Base-by-base conservation (phyloP, 2,329 filamentous ascomycete genomes). In the Ascochyta clinopodiicola region DNA sequence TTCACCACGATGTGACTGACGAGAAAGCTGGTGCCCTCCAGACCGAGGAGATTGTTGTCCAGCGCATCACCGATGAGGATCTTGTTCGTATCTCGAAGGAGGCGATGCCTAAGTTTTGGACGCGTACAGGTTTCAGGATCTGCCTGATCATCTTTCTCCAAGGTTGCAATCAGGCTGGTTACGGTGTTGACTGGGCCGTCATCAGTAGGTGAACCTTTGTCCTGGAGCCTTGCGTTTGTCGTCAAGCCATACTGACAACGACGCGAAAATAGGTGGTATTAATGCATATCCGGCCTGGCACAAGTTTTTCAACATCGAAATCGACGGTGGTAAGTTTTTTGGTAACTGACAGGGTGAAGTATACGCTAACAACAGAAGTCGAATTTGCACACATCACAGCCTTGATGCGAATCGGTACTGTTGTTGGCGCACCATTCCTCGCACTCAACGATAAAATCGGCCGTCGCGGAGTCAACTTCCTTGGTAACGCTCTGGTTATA, bases 121-220 rank as follows among this genome's bases (percentile, higher is more conserved):
- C 79, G 24, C 68, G 63, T 65, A 74, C 79, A 6, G 77, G 78
- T 4, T 69, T 77, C 37, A 73, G 78, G 6, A 69, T 82, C 17
- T 66, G 68, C 24, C 61, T 77, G 27, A 77, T 82, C 49, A 77
- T 81, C 71, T 74, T 77, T 42, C 75, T 82, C 15, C 78, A 79
- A 68, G 79, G 78, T 31, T 81, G 78, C 59, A 80, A 81, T 50
- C 77, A 80, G 62, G 78, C 78, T 38, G 79, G 78, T 8, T 81
- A 76, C 56, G 80, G 80, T 57, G 75, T 82, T 36, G 80, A 82
- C 58, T 82, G 80, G 80, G 77, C 77, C 24, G 79, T 82, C 25
- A 82, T 82, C 35, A 68, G 74, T 44, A 31, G 21, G 51, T 36
- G 3, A 13, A 9, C 4, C n/a, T 17, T 17, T 46, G 10, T 9